Conservation (phyloP, 2,329 filamentous ascomycete genomes). For the Penicillium capsulatum region DNA sequence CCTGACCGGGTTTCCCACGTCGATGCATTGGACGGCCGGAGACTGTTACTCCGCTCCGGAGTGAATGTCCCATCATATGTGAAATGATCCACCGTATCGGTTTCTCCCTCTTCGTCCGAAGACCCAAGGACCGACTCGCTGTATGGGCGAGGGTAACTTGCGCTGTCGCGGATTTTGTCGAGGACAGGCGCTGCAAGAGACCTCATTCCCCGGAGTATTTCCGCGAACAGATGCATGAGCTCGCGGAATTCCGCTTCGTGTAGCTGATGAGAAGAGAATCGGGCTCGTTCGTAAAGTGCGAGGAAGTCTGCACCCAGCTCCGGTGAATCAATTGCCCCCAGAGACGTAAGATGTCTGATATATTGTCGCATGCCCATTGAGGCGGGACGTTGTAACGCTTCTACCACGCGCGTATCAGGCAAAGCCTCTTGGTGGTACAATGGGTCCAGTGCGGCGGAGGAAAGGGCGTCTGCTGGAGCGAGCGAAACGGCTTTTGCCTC, state of each 20-base stretch:
- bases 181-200: slow-evolving; percentile 56
- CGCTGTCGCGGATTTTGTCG: slow-evolving; percentile 30
- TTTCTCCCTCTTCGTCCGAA: slow-evolving; percentile 40
- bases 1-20: slow-evolving; percentile 30
- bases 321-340: slow-evolving; percentile 59
- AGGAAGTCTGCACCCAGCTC: slow-evolving; percentile 61
- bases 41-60: slow-evolving; percentile 25
- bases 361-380: slow-evolving; percentile 77
- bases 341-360: slow-evolving; percentile 62
- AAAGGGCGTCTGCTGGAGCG: slow-evolving; percentile 57
- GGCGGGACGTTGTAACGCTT: slow-evolving; percentile 64
- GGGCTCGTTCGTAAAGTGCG: slow-evolving; percentile 72
- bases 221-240: slow-evolving; percentile 80
- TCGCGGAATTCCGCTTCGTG: slow-evolving; percentile 67
- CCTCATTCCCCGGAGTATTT: slow-evolving; percentile 71
- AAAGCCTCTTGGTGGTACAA: slow-evolving; percentile 37
- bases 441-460: slow-evolving; percentile 39
- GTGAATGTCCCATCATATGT: slow-evolving; percentile 20
- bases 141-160: slow-evolving; percentile 20
- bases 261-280: slow-evolving; percentile 70
- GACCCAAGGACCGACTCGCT: slow-evolving; percentile 37
- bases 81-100: slow-evolving; percentile 31
- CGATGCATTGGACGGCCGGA: slow-evolving; percentile 26
- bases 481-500: slow-evolving; percentile 91
- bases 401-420: slow-evolving; percentile 65